A percentile compares a stretch with the other conserved stretches of the same genome.
Conservation (phyloP, 2,329 filamentous ascomycete genomes). For the Huntiella savannae region DNA sequence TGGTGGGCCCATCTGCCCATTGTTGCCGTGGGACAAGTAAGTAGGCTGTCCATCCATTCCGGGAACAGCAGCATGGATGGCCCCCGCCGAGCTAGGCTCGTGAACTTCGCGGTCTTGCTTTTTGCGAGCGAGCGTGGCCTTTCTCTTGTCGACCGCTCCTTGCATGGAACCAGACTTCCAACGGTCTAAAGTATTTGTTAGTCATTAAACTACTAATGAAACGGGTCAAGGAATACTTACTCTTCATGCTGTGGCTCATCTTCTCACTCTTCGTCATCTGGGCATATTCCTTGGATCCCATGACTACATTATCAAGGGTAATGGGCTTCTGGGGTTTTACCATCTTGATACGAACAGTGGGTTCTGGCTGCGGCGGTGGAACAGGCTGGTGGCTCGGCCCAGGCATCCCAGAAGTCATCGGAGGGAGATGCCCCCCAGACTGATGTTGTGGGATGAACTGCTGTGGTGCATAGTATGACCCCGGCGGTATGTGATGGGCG, state of each 20-base stretch:
- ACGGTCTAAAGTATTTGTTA: slow-evolving; percentile 25
- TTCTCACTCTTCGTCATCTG: slow-evolving; percentile 47
- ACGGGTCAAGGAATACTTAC: slow-evolving; percentile 21
- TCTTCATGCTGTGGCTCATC: slow-evolving; percentile 47
- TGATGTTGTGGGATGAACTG: slow-evolving; percentile 8
- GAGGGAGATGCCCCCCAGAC: neutral
- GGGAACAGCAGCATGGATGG: slow-evolving; percentile 6
- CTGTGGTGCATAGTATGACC: neutral
- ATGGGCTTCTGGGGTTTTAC: slow-evolving; percentile 11
- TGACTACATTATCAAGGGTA: slow-evolving; percentile 10
- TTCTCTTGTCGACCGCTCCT: slow-evolving; percentile 39
- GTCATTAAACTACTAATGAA: slow-evolving; percentile 6
- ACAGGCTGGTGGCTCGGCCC: neutral
- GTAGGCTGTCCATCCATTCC: slow-evolving; percentile 1
- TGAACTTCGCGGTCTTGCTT: slow-evolving; percentile 31
- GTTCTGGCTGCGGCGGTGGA: neutral
- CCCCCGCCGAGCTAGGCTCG: slow-evolving; percentile 16
- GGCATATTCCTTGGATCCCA: slow-evolving; percentile 31
- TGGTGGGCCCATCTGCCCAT: slow-evolving; percentile 2
- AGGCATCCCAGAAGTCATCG: neutral
- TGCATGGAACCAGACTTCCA: slow-evolving; percentile 44
- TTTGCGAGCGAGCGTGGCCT: slow-evolving; percentile 39
- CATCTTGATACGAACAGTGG: slow-evolving; percentile 10
- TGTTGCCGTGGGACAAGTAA: neutral
- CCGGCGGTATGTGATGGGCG: neutral